Evolutionary conservation across 257 asterid species (phyloP), one percentile per base, ranked within the genome.

Genomic region (Salvia hispanica): DNA sequence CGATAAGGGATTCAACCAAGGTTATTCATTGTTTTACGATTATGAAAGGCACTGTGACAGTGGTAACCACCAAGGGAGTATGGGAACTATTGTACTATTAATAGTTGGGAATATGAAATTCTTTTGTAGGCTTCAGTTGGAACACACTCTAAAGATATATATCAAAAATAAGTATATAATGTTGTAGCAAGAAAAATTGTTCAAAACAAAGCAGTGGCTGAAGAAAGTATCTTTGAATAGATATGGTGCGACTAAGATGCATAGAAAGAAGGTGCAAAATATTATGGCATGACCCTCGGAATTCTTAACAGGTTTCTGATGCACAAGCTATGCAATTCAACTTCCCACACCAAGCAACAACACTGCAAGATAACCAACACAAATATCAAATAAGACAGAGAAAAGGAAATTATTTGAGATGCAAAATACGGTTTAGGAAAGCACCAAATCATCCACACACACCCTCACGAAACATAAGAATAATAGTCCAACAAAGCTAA

Each of bases 331-430:
- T 83, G 50, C 93, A 87, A 78, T 94, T 94, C 77, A 94, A 81
- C 85, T 91, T 94, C 65, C 96, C 96, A 48, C 99, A 94, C 99
- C 99, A 94, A 56, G 99, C 96, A 78, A 88, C 95, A 67, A 91
- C 95, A 84, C 99, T 94, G 83, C 76, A 77, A 73, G 15, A 74
- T 5, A 46, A 57, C 70, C 73, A 69, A 15, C 9, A 63, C 7
- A 45, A 50, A 33, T 7, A 18, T 34, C 7, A 64, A n/a, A 72
- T 6, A 68, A 45, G 25, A 58, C 3, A 15, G 43, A 39, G 43
- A 56, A 36, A 25, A 2, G 31, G 31, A 25, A 25, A 25, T 25
- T 25, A 25, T 25, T 25, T 25, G 31, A 25, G 31, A 25, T 25
- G 31, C 31, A 25, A 25, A 25, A 25, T 2, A 25, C 31, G 31